Evolutionary conservation across 768 basidiomycete species (phyloP).

Genomic region (Suillus brevipes): DNA sequence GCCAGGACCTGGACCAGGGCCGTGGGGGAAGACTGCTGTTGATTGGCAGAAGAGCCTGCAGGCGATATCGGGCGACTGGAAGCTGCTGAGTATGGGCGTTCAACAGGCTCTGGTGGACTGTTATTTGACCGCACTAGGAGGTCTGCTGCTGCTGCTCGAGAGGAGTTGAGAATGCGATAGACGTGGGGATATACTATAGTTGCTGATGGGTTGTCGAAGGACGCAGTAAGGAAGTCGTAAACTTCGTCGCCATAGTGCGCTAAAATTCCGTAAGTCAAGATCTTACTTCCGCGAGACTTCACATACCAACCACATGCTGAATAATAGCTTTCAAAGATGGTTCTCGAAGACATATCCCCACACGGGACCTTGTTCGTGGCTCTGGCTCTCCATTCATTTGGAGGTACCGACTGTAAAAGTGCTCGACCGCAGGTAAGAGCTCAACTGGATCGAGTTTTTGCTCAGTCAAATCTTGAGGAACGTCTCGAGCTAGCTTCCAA

Average conservation of each 20-base stretch:
- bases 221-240: constrained; percentile 84
- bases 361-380: constrained; percentile 90
- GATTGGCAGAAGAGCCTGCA: constrained; percentile 58
- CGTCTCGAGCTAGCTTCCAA: constrained; percentile 95
- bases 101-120: constrained; percentile 37
- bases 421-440: constrained; percentile 88
- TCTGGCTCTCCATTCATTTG: constrained; percentile 93
- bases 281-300: not conserved
- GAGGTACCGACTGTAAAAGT: constrained; percentile 92
- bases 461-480: constrained; percentile 87
- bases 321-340: constrained; percentile 98
- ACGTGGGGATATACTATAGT: constrained; percentile 96
- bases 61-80: constrained; percentile 75
- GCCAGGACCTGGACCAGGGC: too few relatives aligned
- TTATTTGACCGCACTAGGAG: constrained; percentile 24
- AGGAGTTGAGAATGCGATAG: constrained; percentile 84
- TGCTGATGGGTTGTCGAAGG: constrained; percentile 97
- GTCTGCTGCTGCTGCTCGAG: constrained; percentile 41
- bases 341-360: constrained; percentile 96
- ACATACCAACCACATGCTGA: constrained; percentile 93
- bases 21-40: constrained; percentile 57
- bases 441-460: constrained; percentile 82
- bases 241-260: constrained; percentile 87
- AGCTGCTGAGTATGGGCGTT: constrained; percentile 54
- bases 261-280: constrained; percentile 28